Evolutionary conservation across 2,329 filamentous ascomycete genomes (phyloP).

Genomic region (Stachybotrys chlorohalonatus): DNA sequence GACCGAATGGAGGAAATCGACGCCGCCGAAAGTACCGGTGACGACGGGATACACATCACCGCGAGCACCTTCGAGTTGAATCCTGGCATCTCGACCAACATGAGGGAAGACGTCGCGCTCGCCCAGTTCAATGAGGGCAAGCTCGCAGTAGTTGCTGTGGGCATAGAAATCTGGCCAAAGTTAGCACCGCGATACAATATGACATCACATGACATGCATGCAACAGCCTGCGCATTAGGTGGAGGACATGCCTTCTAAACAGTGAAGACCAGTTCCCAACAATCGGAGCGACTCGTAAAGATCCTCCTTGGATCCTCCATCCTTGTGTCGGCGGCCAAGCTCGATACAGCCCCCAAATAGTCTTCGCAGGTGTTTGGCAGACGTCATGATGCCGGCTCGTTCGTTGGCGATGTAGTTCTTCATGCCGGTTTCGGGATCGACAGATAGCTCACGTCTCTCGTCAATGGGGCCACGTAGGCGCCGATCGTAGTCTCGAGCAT

Average conservation of each 20-base stretch:
- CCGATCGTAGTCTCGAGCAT: conserved; percentile 73
- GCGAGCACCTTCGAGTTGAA: conserved; percentile 59
- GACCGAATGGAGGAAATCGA: conserved; percentile 88
- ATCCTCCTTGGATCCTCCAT: conserved; percentile 54
- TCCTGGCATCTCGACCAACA: conserved; percentile 64
- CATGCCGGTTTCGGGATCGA: conserved; percentile 68
- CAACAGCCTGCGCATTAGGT: not conserved
- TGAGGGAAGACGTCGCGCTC: conserved; percentile 79
- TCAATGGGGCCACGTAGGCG: conserved; percentile 77
- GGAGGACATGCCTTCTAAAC: conserved; percentile 56
- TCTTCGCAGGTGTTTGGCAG: conserved; percentile 64
- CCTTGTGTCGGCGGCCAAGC: conserved; percentile 63
- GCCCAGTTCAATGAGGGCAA: conserved; percentile 79
- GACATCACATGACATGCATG: not conserved
- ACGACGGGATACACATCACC: conserved; percentile 68
- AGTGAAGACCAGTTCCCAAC: conserved; percentile 82
- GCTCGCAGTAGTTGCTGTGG: conserved; percentile 87
- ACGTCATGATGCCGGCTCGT: conserved; percentile 67
- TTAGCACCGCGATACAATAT: conserved; percentile 3
- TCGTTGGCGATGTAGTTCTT: conserved; percentile 97
- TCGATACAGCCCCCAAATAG: conserved; percentile 69
- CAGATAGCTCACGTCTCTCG: conserved; percentile 65
- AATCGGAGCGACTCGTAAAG: conserved; percentile 80
- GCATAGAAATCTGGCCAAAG: conserved; percentile 64
- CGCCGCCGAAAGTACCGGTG: conserved; percentile 89